Conservation (phyloP, 2,329 filamentous ascomycete species). For the Didymella lethalis region DNA sequence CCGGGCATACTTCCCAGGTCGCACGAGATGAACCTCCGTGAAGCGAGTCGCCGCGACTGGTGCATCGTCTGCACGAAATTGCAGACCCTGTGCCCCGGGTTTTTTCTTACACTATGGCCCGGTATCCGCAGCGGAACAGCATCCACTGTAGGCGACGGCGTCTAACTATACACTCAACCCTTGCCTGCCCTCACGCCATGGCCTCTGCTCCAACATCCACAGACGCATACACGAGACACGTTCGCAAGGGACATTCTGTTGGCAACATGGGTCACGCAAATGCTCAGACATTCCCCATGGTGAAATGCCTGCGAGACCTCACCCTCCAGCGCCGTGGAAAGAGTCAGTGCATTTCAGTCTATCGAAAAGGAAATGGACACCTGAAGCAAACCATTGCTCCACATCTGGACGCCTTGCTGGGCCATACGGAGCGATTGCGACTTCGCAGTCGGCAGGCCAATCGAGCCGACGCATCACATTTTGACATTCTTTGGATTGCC, state of each 20-base stretch:
- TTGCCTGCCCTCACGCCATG: slow-evolving; percentile 9
- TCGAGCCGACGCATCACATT: slow-evolving; percentile 10
- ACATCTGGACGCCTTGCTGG: slow-evolving; percentile 12
- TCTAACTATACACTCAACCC: slow-evolving; percentile 4
- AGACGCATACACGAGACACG: slow-evolving; percentile 12
- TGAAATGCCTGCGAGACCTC: slow-evolving; percentile 6
- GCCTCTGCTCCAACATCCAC: neutral
- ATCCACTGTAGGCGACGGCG: slow-evolving; percentile 1
- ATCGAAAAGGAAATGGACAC: slow-evolving; percentile 22
- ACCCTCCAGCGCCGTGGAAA: slow-evolving; percentile 8
- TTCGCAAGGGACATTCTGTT: slow-evolving; percentile 11
- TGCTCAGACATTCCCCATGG: neutral
- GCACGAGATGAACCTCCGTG: slow-evolving; percentile 19
- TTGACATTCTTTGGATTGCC: slow-evolving; percentile 12
- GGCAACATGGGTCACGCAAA: slow-evolving; percentile 7
- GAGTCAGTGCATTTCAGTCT: slow-evolving; percentile 19
- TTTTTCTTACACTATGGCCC: slow-evolving; percentile 12
- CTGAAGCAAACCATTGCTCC: slow-evolving; percentile 21
- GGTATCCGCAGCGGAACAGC: slow-evolving; percentile 19
- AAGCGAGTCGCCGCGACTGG: slow-evolving; percentile 18
- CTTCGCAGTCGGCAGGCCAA: slow-evolving; percentile 7
- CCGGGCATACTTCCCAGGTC: slow-evolving; percentile 13
- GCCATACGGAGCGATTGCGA: slow-evolving; percentile 8
- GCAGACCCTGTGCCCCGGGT: slow-evolving; percentile 18
- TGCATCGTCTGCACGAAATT: slow-evolving; percentile 11